Conservation (phyloP, 257 asterid genomes). For the Capsicum rhomboideum region DNA sequence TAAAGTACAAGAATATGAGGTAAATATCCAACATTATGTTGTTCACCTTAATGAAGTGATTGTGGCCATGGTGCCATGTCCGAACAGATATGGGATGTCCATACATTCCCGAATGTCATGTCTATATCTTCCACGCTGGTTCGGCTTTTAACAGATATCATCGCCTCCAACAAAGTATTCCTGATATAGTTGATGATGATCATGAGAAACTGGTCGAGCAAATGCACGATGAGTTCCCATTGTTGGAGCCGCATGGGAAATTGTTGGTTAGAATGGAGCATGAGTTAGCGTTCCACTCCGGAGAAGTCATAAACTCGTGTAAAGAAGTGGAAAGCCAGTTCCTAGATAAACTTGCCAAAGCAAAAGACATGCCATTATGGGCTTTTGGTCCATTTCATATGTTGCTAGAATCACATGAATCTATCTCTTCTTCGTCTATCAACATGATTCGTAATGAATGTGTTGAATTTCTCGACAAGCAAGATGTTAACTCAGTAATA, state of each 20-base stretch:
- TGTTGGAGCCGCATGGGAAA: not conserved
- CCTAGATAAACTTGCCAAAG: not conserved
- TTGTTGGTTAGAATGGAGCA: not conserved
- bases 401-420: not conserved
- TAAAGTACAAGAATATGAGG: no score
- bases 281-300: not conserved
- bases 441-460: not conserved
- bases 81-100: not conserved
- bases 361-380: not conserved
- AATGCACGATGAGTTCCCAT: not conserved
- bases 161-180: not conserved
- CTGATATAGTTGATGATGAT: not conserved
- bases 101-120: not conserved
- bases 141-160: not conserved
- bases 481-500: not conserved
- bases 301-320: not conserved
- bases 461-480: not conserved
- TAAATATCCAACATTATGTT: not conserved
- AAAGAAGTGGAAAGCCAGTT: not conserved
- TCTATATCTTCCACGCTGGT: not conserved
- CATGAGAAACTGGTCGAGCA: not conserved
- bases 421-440: no score
- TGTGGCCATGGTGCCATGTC: not conserved
- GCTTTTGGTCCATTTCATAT: not conserved
- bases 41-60: not conserved